Base-by-base conservation (phyloP, 345 rosid genomes). In the Diplotaxis tenuifolia region DNA sequence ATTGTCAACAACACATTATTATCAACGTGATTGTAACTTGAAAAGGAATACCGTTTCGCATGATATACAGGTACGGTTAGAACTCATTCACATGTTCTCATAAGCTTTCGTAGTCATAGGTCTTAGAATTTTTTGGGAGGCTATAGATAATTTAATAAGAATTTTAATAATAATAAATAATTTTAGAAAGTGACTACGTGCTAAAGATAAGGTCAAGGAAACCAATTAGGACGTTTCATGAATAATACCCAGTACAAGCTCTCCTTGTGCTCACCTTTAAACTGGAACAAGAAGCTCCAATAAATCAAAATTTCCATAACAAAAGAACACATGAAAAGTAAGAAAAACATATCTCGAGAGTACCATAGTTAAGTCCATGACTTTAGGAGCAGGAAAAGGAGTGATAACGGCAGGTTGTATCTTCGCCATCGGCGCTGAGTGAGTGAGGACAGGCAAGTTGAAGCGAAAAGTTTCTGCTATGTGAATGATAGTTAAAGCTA, bases 241-340 rank as follows among this genome's bases (percentile, higher is more conserved):
- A 40, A 57, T 10, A 65, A 19, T 77, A 90, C 98, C 98, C 98
- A 87, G 50, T 94, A 88, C 73, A 91, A 86, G 83, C 90, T 84
- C 79, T 91, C 88, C 65, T 75, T 86, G 25, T 91, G 98, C 57
- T 85, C 93, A 19, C 96, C 96, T 84, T 87, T 89, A 83, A 91
- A 94, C 97, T 60, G 66, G 5, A 7, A 18, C 21, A 19, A 72
- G 31, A 62, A 58, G 27, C 16, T 66, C 29, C 27, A 63, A 18
- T 56, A 53, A 21, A 23, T 6, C 34, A 23, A 34, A 0, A 11
- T 38, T 9, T 1, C 45, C 8, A 54, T 16, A 12, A 16, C 29
- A 61, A n/a, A 65, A n/a, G 5, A 27, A 12, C 29, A 42, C 67
- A 62, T 23, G 27, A 34, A 6, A 47, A 19, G 50, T 1, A 36